Conservation (phyloP, 2,329 filamentous ascomycete genomes). For the Cadophora malorum region DNA sequence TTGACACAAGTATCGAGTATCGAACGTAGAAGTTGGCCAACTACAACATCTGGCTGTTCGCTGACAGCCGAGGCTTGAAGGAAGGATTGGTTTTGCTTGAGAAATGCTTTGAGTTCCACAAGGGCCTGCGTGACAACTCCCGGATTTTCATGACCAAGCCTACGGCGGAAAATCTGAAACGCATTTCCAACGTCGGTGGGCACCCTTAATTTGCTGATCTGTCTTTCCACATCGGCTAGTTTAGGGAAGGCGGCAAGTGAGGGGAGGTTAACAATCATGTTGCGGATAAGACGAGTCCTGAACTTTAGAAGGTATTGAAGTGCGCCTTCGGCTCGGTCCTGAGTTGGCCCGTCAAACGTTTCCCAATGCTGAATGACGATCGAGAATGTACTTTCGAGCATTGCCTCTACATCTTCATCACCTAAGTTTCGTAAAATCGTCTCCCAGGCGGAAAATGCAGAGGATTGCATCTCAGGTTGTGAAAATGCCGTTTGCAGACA, state of each 20-base stretch:
- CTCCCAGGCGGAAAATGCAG: constrained; percentile 85
- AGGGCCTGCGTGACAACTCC: constrained; percentile 85
- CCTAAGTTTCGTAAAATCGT: constrained; percentile 77
- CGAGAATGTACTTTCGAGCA: constrained; percentile 90
- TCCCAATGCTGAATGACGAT: constrained; percentile 84
- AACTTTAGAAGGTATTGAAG: constrained; percentile 55
- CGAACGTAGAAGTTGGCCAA: constrained; percentile 74
- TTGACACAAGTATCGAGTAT: constrained; percentile 86
- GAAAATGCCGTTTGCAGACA: constrained; percentile 86
- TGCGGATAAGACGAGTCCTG: constrained; percentile 58
- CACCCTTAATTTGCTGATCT: constrained; percentile 68
- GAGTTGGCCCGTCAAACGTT: constrained; percentile 65
- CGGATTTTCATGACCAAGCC: constrained; percentile 82
- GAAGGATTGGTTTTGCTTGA: constrained; percentile 75
- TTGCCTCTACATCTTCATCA: constrained; percentile 77
- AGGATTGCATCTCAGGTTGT: constrained; percentile 74
- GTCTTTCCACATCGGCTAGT: constrained; percentile 70
- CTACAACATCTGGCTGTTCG: constrained; percentile 80
- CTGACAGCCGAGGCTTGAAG: constrained; percentile 81
- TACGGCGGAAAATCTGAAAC: constrained; percentile 73
- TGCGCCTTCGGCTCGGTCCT: constrained; percentile 64
- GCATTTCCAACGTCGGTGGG: constrained; percentile 70
- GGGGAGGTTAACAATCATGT: constrained; percentile 77
- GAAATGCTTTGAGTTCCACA: constrained; percentile 75
- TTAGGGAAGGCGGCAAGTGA: constrained; percentile 75